Evolutionary conservation across 169 alveolate genomes (phyloP), one percentile per base, ranked within the genome.

Genomic region (Cryptosporidium baileyi): DNA sequence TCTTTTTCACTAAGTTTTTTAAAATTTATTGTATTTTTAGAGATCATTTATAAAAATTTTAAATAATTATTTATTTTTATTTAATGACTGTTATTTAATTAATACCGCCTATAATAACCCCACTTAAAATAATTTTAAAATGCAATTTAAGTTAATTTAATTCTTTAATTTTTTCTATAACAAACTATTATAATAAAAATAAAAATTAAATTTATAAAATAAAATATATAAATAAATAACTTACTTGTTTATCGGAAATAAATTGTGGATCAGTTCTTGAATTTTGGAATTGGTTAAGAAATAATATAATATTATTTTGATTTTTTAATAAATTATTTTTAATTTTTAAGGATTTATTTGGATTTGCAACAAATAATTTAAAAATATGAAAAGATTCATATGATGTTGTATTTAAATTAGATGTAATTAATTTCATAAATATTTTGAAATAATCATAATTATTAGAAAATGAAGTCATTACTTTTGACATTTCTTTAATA

Each of bases 291-390:
- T 81, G 52, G 22, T 49, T 32, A 1, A 80, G 57, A 57, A 61
- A 63, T 32, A 28, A 47, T 26, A 81, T 41, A 6, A 81, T 41
- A 24, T 61, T 57, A n/a, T 81, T 74, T 30, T 24, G 61, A 44
- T 62, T 81, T 26, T 32, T 67, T 7, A 4, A 54, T 9, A 88
- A 65, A n/a, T 57, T 60, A 17, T 67, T 52, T 5, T 63, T 67
- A 41, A 88, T 88, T 15, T 80, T 36, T 3, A 45, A 57, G 0
- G 89, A 74, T 34, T 79, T 45, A 4, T 63, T 43, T 2, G 91
- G 91, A 51, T 88, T 88, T 7, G 91, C 91, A 52, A 80, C 82
- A 61, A 88, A 88, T 43, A 88, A 79, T 80, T 88, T 88, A 88
- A 88, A 88, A 6, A 88, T 45, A 54, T 88, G 91, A 40, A 88